These are phyloP conservation scores for Capsicum baccatum DNA, from an alignment of 257 asterid genomes.

Conservation along the genomic window DNA sequence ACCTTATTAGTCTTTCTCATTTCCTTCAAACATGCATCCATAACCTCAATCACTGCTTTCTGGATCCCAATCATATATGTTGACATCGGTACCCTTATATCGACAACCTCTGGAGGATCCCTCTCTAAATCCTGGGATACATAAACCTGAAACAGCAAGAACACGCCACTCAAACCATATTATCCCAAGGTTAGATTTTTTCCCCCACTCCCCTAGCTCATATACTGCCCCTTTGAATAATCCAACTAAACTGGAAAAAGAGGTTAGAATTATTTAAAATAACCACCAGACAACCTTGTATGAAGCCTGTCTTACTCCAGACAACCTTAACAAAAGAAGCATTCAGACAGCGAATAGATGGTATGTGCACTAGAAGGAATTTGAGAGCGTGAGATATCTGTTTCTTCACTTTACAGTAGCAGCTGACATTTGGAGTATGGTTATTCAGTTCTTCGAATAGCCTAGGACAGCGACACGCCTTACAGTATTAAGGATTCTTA, in stretches of 20 bases:
- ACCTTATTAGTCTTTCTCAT: conserved; percentile 98
- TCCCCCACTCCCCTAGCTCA: not conserved
- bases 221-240: not conserved
- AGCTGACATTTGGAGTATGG: not conserved
- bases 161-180: not conserved
- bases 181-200: not conserved
- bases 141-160: conserved; percentile 59
- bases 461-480: no score
- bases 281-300: not conserved
- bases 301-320: not conserved
- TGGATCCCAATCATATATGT: conserved; percentile 83
- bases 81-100: conserved; percentile 93
- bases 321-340: no score
- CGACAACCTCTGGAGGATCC: conserved; percentile 91
- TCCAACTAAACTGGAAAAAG: conserved; percentile 25
- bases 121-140: conserved; percentile 93
- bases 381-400: no score
- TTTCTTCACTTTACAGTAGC: no score
- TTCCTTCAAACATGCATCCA: conserved; percentile 98
- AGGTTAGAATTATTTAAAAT: conserved; percentile 5
- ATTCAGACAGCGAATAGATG: no score
- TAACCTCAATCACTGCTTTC: conserved; percentile 87
- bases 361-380: no score
- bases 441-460: no score
- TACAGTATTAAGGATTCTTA: no score